Evolutionary conservation across 2,329 filamentous ascomycete genomes (phyloP).

Genomic region (Arthroderma sp.): DNA sequence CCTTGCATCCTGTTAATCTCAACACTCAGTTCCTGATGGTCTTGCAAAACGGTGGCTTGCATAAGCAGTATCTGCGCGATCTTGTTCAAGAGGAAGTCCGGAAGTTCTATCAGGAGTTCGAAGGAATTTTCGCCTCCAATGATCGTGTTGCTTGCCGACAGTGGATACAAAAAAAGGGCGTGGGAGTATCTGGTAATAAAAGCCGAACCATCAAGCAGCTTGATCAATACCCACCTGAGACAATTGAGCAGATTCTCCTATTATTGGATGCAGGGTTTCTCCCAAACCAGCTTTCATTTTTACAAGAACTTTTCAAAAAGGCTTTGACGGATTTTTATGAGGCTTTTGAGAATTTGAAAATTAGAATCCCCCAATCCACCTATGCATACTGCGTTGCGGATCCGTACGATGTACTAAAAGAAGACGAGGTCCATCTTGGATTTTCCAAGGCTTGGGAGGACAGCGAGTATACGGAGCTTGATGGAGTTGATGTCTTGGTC

Average conservation of each 20-base stretch:
- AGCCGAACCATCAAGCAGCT: conserved; percentile 13
- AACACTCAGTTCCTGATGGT: conserved; percentile 45
- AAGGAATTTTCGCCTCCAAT: conserved; percentile 23
- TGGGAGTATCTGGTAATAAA: not conserved
- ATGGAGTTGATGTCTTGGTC: conserved; percentile 40
- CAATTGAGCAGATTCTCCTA: conserved; percentile 23
- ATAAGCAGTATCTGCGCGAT: conserved; percentile 28
- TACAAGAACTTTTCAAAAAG: conserved; percentile 27
- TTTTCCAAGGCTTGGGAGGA: conserved; percentile 38
- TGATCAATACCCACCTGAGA: conserved; percentile 24
- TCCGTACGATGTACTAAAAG: conserved; percentile 36
- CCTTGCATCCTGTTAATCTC: conserved; percentile 32
- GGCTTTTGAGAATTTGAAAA: conserved; percentile 34
- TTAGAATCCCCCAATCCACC: conserved; percentile 39
- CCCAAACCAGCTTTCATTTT: conserved; percentile 27
- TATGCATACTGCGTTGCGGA: conserved; percentile 46
- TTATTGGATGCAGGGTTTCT: conserved; percentile 35
- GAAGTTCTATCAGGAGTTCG: conserved; percentile 23
- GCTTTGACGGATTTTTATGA: conserved; percentile 29
- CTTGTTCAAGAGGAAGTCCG: conserved; percentile 26
- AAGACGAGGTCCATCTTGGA: conserved; percentile 42
- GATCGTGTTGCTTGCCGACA: conserved; percentile 21
- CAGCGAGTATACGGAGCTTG: conserved; percentile 28
- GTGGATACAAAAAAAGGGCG: conserved; percentile 13
- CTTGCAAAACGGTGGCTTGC: conserved; percentile 38